These are phyloP conservation scores for Sporothrix globosa DNA, from an alignment of 2,329 filamentous ascomycete species.

Conservation along the genomic window DNA sequence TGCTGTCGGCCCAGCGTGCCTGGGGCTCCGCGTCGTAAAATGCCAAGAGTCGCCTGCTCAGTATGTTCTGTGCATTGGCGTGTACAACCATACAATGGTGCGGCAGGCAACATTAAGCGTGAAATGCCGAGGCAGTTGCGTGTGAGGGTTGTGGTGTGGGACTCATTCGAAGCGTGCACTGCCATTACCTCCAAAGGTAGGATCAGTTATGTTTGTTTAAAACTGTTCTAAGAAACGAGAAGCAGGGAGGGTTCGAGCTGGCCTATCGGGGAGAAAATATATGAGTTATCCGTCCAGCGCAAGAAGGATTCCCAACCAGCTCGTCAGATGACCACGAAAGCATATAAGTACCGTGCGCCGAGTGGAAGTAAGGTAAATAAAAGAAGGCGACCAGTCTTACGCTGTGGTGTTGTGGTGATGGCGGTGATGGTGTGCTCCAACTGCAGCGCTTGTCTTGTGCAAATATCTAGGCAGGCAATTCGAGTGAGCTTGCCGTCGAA, in stretches of 20 bases:
- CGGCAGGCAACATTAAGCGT: slow-evolving; percentile 23
- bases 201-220: no score
- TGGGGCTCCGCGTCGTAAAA: background rate
- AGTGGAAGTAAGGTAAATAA: background rate
- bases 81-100: background rate
- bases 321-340: background rate
- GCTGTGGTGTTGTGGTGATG: background rate
- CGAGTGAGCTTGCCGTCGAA: background rate
- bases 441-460: background rate
- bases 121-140: background rate
- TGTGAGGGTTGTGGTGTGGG: no score
- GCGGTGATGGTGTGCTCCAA: background rate
- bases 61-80: background rate
- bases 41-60: background rate
- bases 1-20: background rate
- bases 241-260: background rate
- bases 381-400: background rate
- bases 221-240: no score
- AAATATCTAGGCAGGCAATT: slow-evolving; percentile 1
- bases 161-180: no score
- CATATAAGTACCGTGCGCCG: background rate
- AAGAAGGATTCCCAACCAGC: background rate
- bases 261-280: background rate
- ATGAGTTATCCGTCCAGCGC: background rate
- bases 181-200: no score